These are phyloP conservation scores for Orbilia javanica DNA, from an alignment of 2,329 filamentous ascomycete genomes.

Conservation along the genomic window DNA sequence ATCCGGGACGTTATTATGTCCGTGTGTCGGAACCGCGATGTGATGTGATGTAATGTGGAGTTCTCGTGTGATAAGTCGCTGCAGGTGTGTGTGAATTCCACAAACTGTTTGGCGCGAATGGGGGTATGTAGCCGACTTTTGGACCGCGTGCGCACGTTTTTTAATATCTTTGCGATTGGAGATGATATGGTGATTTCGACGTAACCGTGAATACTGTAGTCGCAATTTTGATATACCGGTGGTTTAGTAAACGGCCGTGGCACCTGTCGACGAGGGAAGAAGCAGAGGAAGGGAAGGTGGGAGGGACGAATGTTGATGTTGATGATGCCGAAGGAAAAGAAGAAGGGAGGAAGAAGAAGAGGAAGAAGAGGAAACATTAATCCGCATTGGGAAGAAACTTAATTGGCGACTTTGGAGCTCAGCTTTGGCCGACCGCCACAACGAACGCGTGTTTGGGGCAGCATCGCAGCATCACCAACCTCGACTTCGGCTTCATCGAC, in stretches of 20 bases:
- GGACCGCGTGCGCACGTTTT: slow-evolving; percentile 7
- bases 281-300: not conserved
- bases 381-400: slow-evolving; percentile 4
- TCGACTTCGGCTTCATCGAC: too few relatives aligned
- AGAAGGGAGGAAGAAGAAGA: not conserved
- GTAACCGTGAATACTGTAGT: not conserved
- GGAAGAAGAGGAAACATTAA: slow-evolving; percentile 4
- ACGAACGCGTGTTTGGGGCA: slow-evolving; percentile 50
- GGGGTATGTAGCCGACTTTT: not conserved
- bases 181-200: not conserved
- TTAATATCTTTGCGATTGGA: not conserved
- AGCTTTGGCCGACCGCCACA: slow-evolving; percentile 8
- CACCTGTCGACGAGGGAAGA: not conserved
- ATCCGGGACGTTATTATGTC: not conserved
- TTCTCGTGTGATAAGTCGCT: not conserved
- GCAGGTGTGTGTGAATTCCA: not conserved
- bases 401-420: not conserved
- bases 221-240: not conserved
- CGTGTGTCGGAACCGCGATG: slow-evolving; percentile 8
- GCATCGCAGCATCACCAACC: not conserved
- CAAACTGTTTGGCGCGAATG: not conserved
- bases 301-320: not conserved
- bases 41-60: not conserved
- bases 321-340: not conserved
- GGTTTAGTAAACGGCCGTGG: not conserved